Percentiles rank a stretch among this genome's conserved stretches.
Evolutionary conservation across 331 rosid species (phyloP).

Genomic region (Erythrophleum ivorense): DNA sequence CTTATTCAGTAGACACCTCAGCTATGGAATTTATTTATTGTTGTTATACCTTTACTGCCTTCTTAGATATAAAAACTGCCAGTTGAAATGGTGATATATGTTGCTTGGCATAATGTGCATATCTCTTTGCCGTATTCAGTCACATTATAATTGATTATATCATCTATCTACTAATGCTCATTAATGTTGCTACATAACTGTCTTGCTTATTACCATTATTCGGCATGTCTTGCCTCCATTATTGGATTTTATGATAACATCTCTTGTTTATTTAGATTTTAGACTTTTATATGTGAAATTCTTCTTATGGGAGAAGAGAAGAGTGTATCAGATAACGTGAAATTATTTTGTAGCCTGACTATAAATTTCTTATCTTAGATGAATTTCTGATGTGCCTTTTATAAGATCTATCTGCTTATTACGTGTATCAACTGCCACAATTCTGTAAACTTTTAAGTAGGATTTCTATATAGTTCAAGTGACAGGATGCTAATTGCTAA

Average conservation of each 20-base stretch:
- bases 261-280: slow-evolving; percentile 10
- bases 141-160: neutral
- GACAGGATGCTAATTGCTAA: neutral
- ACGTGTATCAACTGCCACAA: neutral
- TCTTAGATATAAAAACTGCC: neutral
- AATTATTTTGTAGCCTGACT: neutral
- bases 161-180: neutral
- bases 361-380: neutral
- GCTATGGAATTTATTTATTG: neutral
- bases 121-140: neutral
- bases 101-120: slow-evolving; percentile 21
- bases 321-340: slow-evolving; percentile 12
- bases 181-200: neutral
- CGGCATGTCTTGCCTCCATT: slow-evolving; percentile 20
- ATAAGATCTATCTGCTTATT: neutral
- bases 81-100: neutral
- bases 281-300: neutral
- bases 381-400: slow-evolving; percentile 12
- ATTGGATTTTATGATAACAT: neutral
- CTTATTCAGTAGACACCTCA: neutral
- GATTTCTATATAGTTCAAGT: slow-evolving; percentile 26
- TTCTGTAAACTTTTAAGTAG: neutral
- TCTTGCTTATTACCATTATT: slow-evolving; percentile 9
- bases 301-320: neutral
- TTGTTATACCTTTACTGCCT: neutral